These are phyloP conservation scores for Oenanthe javanica DNA, from an alignment of 140 eudicot species.

Conservation along the genomic window DNA sequence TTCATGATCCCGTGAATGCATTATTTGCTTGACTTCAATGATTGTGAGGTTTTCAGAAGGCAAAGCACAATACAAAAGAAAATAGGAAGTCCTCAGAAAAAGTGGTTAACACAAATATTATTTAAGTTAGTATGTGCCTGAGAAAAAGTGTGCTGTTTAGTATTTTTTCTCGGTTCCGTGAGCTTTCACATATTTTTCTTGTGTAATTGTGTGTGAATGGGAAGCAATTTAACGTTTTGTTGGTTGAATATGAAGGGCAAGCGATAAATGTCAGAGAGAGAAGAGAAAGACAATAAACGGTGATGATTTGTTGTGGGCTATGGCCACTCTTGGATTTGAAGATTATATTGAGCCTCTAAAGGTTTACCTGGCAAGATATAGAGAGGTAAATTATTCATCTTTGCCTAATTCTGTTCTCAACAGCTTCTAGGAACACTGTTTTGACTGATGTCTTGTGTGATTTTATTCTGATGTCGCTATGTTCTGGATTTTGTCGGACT, in stretches of 20 bases:
- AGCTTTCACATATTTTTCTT: background rate
- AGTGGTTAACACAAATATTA: too few relatives aligned
- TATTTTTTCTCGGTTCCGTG: background rate
- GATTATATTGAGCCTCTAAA: slow-evolving; percentile 82
- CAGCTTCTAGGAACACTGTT: slow-evolving; percentile 1
- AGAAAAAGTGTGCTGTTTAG: too few relatives aligned
- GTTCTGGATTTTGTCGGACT: slow-evolving; percentile 20
- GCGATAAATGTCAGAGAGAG: slow-evolving; percentile 89
- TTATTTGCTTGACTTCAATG: too few relatives aligned
- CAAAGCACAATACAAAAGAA: too few relatives aligned
- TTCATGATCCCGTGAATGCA: too few relatives aligned
- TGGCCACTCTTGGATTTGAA: slow-evolving; percentile 83
- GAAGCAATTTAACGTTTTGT: slow-evolving; percentile 7
- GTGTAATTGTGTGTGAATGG: background rate
- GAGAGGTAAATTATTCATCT: slow-evolving; percentile 43
- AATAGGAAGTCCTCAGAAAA: too few relatives aligned
- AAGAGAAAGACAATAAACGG: slow-evolving; percentile 89
- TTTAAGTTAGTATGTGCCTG: too few relatives aligned
- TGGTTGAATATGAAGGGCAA: slow-evolving; percentile 50
- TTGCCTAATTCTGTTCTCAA: background rate
- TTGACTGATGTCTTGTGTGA: slow-evolving; percentile 18
- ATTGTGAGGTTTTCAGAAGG: too few relatives aligned
- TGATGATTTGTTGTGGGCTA: slow-evolving; percentile 87
- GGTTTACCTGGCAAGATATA: slow-evolving; percentile 52
- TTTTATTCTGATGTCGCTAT: slow-evolving; percentile 7